Evolutionary conservation across 345 rosid species (phyloP).

Genomic region (Pugionium cornutum): DNA sequence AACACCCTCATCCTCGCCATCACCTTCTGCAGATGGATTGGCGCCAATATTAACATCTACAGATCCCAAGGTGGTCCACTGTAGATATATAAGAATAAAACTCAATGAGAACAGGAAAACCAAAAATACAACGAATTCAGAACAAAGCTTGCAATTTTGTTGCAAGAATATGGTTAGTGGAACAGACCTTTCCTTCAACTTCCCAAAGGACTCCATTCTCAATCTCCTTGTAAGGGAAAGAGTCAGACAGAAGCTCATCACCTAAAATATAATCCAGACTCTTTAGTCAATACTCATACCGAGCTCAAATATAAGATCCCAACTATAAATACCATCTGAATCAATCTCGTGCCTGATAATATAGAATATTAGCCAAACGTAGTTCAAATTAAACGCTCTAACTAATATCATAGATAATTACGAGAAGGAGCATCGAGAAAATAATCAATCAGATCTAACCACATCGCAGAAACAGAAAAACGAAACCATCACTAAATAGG

Average conservation of each 20-base stretch:
- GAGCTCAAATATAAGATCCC: background rate
- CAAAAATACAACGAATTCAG: conserved; percentile 3
- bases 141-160: background rate
- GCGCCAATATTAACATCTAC: conserved; percentile 87
- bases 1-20: conserved; percentile 77
- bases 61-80: conserved; percentile 91
- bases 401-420: too few species aligned
- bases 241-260: conserved; percentile 96
- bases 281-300: background rate
- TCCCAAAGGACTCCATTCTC: conserved; percentile 78
- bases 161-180: background rate
- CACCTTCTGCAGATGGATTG: conserved; percentile 96
- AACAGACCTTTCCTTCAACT: conserved; percentile 83
- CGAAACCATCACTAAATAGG: too few species aligned
- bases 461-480: too few species aligned
- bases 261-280: conserved; percentile 38
- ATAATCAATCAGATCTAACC: too few species aligned
- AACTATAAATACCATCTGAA: background rate
- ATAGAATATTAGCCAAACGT: background rate
- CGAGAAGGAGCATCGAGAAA: too few species aligned
- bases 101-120: background rate
- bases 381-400: background rate
- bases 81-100: conserved; percentile 1
- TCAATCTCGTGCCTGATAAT: background rate
- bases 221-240: conserved; percentile 86